Percentiles rank a stretch among this genome's conserved stretches.
Conservation (phyloP, 148 eudicot genomes). For the Nyssa sinensis region DNA sequence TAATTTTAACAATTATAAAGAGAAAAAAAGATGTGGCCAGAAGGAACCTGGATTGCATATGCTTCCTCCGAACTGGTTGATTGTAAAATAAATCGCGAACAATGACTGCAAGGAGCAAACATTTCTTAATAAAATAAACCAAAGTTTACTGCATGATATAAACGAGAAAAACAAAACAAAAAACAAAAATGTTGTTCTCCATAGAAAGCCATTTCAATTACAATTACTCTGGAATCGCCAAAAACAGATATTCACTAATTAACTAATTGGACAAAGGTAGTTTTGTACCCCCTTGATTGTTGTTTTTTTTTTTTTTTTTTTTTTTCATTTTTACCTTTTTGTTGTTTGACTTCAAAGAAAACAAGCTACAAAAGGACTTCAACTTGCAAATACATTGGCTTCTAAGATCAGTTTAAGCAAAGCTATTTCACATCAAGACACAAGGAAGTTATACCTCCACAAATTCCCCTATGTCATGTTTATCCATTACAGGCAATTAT, state of each 20-base stretch:
- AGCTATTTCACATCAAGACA: neutral
- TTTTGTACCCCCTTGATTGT: too few species aligned
- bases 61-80: slow-evolving; percentile 94
- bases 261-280: too few species aligned
- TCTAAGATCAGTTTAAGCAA: neutral
- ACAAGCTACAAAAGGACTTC: neutral
- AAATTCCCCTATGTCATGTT: too few species aligned
- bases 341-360: too few species aligned
- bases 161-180: neutral
- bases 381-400: neutral
- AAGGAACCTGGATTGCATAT: slow-evolving; percentile 72
- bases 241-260: too few species aligned
- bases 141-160: neutral
- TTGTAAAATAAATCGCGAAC: slow-evolving; percentile 93
- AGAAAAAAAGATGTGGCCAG: slow-evolving; percentile 7
- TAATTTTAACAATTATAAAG: neutral
- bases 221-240: neutral
- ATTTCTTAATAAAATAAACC: slow-evolving; percentile 1
- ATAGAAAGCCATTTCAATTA: neutral
- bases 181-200: neutral
- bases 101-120: slow-evolving; percentile 47
- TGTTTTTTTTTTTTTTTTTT: too few species aligned
- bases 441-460: too few species aligned
- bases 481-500: too few species aligned
- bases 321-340: too few species aligned